Evolutionary conservation across 768 basidiomycete genomes (phyloP), one percentile per base, ranked within the genome.

Genomic region (Mycena galericulata): DNA sequence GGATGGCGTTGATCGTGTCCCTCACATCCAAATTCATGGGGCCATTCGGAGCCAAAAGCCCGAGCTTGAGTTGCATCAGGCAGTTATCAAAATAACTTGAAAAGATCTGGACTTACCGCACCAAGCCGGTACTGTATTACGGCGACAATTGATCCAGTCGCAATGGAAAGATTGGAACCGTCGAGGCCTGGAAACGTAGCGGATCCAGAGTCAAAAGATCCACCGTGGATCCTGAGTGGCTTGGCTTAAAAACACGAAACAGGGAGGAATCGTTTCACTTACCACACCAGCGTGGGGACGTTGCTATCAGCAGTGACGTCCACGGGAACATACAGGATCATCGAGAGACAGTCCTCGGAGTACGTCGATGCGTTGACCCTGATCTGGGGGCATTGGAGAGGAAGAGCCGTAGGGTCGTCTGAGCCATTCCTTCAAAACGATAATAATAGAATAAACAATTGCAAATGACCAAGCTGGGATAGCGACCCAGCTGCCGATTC

Each of bases 61-160:
- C 94, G 50, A 95, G 86, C 90, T 92, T 70, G 57, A 69, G 51
- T 47, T 29, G 34, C 62, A 34, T 67, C 22, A 60, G 27, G 49
- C 51, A 26, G 40, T 27, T 36, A 30, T 46, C 36, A 70, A 58
- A 30, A 34, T 56, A 20, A 6, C 15, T 38, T 36, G 22, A 11
- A 14, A 36, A 36, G 34, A 67, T n/a, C n/a, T n/a, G 40, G 53
- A 82, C 91, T 69, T 76, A 94, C 89, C 59, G 87, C 88, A 58
- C 92, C 94, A n/a, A 93, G 84, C 55, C 95, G 89, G 74, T 96
- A 95, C 77, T 96, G 95, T 22, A 95, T 82, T 20, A 94, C 90
- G 6, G 90, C 90, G 22, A 96, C 92, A 61, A 96, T 90, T 3
- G 93, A 90, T 46, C 88, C 82, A 4, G 92, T 92, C 0, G 87